Evolutionary conservation across 345 rosid species (phyloP).

Genomic region (Hibiscus trionum): DNA sequence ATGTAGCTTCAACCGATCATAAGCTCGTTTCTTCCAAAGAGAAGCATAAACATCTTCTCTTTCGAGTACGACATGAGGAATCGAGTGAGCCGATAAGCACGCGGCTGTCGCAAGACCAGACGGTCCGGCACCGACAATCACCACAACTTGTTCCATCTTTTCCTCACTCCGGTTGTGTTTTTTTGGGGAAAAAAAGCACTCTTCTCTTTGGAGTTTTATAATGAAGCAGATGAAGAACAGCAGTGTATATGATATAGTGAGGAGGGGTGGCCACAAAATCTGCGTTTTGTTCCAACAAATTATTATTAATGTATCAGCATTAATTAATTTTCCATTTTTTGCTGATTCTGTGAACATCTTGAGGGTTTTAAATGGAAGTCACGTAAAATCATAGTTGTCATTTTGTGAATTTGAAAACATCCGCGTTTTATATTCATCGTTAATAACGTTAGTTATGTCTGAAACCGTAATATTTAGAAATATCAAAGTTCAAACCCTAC

Average conservation of each 20-base stretch:
- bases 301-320: neutral
- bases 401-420: neutral
- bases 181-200: neutral
- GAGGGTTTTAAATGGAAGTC: neutral
- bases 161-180: neutral
- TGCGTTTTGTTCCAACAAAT: neutral
- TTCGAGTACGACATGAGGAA: constrained; percentile 45
- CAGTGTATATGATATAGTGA: neutral
- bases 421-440: neutral
- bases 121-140: constrained; percentile 59
- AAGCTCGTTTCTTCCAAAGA: constrained; percentile 47
- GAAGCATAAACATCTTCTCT: constrained; percentile 48
- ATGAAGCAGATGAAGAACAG: too few relatives aligned
- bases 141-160: constrained; percentile 18
- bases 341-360: neutral
- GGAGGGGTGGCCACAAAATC: neutral
- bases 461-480: too few relatives aligned
- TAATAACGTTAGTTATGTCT: too few relatives aligned
- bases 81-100: constrained; percentile 29
- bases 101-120: constrained; percentile 54
- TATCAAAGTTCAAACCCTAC: neutral
- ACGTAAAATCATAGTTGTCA: neutral
- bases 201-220: neutral
- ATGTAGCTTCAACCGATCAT: constrained; percentile 44
- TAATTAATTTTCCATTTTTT: neutral